A percentile compares a stretch with the other conserved stretches of the same genome.
phyloP scores from a whole-genome alignment of 331 rosid species.

The Pyracantha coccinea region DNA sequence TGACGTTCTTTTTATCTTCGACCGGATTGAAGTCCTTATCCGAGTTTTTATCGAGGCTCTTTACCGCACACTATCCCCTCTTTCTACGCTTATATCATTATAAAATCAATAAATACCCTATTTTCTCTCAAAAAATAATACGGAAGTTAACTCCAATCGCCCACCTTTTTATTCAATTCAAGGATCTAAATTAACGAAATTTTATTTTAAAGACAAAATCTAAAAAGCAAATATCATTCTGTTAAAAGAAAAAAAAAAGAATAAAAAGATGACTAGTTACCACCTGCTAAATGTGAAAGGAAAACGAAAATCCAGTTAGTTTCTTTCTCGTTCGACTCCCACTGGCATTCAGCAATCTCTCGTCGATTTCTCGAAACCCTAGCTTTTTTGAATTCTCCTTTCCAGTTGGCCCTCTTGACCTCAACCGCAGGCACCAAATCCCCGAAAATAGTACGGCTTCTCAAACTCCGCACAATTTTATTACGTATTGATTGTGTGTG shows the following conservation, averaged over 20 bases:
- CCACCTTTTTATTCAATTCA: no score
- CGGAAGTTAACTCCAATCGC: no score
- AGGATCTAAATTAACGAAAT: no score
- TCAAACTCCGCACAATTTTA: not conserved
- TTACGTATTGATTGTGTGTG: not conserved
- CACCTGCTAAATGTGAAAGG: not conserved
- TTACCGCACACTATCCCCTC: rapidly evolving
- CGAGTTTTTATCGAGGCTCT: rapidly evolving
- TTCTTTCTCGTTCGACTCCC: not conserved
- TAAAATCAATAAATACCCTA: not conserved
- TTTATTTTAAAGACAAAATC: no score
- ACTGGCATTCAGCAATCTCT: not conserved
- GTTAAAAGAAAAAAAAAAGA: no score
- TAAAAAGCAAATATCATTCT: no score
- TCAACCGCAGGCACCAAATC: not conserved
- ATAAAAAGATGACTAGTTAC: no score
- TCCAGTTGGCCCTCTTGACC: not conserved
- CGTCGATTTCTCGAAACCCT: not conserved
- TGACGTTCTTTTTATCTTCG: rapidly evolving
- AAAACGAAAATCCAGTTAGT: not conserved
- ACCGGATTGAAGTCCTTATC: rapidly evolving
- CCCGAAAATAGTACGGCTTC: not conserved
- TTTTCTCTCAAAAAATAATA: no score
- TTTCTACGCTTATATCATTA: no score
- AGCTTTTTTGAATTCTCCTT: not conserved